phyloP scores from a whole-genome alignment of 2,329 filamentous ascomycete genomes.

The Drechslerella coelobrocha region DNA sequence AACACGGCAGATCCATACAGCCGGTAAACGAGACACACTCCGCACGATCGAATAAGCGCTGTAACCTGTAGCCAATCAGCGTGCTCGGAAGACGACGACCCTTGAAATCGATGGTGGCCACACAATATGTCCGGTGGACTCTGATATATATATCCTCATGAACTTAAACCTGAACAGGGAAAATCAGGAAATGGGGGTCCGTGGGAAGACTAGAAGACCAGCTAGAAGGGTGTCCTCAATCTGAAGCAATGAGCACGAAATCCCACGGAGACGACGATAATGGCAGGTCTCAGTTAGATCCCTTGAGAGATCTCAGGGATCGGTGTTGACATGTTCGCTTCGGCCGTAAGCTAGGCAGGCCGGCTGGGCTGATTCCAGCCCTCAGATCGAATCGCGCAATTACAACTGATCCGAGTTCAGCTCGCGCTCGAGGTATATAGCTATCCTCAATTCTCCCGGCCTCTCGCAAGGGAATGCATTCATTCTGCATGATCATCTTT shows the following conservation, averaged over 20 bases:
- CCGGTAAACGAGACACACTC: constrained; percentile 49
- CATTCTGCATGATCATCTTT: constrained; percentile 9
- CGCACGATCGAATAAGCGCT: constrained; percentile 24
- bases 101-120: not conserved
- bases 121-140: not conserved
- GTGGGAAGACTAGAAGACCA: not conserved
- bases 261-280: constrained; percentile 31
- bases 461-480: constrained; percentile 7
- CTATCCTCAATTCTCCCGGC: constrained; percentile 16
- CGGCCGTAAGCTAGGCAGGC: not conserved
- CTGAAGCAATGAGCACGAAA: not conserved
- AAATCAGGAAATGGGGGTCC: not conserved
- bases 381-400: constrained; percentile 18
- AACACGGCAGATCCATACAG: constrained; percentile 46
- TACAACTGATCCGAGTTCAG: no score
- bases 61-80: constrained; percentile 2
- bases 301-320: constrained; percentile 25
- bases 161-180: constrained; percentile 3
- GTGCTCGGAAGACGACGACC: not conserved
- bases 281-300: constrained; percentile 23
- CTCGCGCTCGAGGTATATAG: constrained; percentile 39
- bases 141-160: constrained; percentile 2
- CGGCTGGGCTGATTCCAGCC: constrained; percentile 18
- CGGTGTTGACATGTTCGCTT: not conserved
- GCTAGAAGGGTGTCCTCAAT: not conserved